Conservation (phyloP, 2,329 filamentous ascomycete genomes). For the Thielaviopsis ethacetica region DNA sequence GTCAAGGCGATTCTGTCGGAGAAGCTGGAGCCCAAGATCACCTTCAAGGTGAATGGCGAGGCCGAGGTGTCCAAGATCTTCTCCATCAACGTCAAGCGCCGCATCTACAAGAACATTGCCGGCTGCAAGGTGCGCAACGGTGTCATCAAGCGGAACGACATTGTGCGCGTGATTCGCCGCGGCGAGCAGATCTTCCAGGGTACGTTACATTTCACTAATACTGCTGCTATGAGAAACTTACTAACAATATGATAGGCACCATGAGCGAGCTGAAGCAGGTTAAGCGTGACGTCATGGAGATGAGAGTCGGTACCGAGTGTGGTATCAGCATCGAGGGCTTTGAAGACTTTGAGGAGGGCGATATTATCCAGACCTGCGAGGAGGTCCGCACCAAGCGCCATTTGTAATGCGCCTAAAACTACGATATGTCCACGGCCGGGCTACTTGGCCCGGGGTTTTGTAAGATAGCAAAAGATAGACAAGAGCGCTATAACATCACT, state of each 20-base stretch:
- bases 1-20: constrained; percentile 52
- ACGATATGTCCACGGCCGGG: not conserved
- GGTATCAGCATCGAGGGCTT: constrained; percentile 74
- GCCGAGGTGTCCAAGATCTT: constrained; percentile 75
- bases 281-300: constrained; percentile 81
- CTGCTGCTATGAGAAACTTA: not conserved
- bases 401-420: constrained; percentile 22
- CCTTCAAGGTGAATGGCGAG: constrained; percentile 63
- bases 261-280: constrained; percentile 73
- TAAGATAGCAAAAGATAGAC: not conserved
- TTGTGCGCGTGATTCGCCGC: constrained; percentile 55
- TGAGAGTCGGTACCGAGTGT: constrained; percentile 87
- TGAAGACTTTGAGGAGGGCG: constrained; percentile 61
- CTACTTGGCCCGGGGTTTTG: not conserved
- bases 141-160: constrained; percentile 41
- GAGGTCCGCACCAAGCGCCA: constrained; percentile 55
- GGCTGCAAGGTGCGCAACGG: constrained; percentile 82
- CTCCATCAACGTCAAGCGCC: constrained; percentile 61
- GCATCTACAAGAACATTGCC: constrained; percentile 58
- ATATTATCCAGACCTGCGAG: constrained; percentile 78
- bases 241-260: constrained; percentile 37
- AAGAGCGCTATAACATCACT: not conserved
- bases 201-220: constrained; percentile 30
- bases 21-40: constrained; percentile 49
- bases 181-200: constrained; percentile 66